phyloP scores from a whole-genome alignment of 1,284 basidiomycete species.

The Cryptococcus hybrid region DNA sequence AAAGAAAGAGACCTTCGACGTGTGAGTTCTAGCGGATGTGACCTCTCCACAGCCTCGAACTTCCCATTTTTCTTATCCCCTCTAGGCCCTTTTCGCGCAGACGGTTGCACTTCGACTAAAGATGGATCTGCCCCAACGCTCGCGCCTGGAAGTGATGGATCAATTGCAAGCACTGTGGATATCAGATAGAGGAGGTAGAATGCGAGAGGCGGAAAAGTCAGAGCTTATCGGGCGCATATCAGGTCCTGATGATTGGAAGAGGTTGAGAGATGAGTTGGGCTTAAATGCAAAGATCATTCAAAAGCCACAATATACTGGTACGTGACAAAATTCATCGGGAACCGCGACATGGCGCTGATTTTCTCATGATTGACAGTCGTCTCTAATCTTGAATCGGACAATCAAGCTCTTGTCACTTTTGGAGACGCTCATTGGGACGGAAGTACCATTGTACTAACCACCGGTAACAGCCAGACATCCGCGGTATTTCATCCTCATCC shows the following conservation, averaged over 20 bases:
- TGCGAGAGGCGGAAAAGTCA: constrained; percentile 27
- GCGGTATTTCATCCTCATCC: constrained; percentile 18
- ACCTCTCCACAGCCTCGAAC: too few relatives aligned
- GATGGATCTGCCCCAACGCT: too few relatives aligned
- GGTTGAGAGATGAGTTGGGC: constrained; percentile 48
- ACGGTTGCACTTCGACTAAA: too few relatives aligned
- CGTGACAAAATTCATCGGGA: neutral
- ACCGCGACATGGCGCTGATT: neutral
- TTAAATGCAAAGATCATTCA: neutral
- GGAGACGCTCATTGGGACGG: constrained; percentile 14
- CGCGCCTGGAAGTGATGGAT: too few relatives aligned
- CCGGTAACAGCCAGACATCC: constrained; percentile 24
- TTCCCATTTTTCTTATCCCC: too few relatives aligned
- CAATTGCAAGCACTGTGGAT: too few relatives aligned
- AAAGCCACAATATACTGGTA: constrained; percentile 16
- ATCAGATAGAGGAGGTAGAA: constrained; percentile 27
- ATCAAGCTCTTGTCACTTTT: constrained; percentile 10
- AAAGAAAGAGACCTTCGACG: constrained; percentile 32
- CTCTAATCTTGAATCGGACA: neutral
- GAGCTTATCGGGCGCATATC: constrained; percentile 45
- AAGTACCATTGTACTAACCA: constrained; percentile 17
- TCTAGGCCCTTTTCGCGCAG: too few relatives aligned
- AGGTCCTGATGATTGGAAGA: constrained; percentile 52
- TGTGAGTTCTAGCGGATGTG: too few relatives aligned
- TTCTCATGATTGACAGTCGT: constrained; percentile 1